Conservation (phyloP, 108 stramenopile genomes). For the Parmales sp. region DNA sequence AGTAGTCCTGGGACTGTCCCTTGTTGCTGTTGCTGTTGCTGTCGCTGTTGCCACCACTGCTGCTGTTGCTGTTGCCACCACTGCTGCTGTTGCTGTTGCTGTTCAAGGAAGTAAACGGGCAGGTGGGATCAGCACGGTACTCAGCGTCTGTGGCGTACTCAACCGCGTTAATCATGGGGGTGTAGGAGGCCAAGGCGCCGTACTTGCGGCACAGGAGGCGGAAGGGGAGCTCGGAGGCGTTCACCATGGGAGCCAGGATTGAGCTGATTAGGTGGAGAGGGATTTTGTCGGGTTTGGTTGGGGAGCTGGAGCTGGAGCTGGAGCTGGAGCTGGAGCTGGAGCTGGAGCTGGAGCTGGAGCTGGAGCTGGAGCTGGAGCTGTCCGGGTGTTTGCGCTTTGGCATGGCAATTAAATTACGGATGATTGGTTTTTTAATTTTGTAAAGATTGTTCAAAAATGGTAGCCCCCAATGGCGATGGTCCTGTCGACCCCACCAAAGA, state of each 20-base stretch:
- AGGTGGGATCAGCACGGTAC: too few relatives aligned
- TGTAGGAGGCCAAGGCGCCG: constrained; percentile 82
- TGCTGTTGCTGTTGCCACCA: constrained; percentile 33
- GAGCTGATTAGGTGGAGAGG: background rate
- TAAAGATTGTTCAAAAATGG: too few relatives aligned
- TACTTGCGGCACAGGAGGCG: constrained; percentile 87
- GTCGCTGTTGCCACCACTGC: background rate
- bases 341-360: too few relatives aligned
- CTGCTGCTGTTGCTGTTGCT: constrained; percentile 29
- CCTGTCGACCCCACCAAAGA: too few relatives aligned
- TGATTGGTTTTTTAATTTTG: too few relatives aligned
- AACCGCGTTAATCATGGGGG: constrained; percentile 89
- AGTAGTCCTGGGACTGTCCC: too few relatives aligned
- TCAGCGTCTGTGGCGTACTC: constrained; percentile 46
- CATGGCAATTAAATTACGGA: too few relatives aligned
- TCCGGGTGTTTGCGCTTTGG: too few relatives aligned
- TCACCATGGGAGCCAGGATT: constrained; percentile 94
- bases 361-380: too few relatives aligned
- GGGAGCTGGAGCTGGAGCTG: too few relatives aligned
- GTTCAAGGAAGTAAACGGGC: constrained; percentile 22
- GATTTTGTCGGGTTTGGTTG: background rate
- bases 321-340: too few relatives aligned
- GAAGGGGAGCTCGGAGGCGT: constrained; percentile 52
- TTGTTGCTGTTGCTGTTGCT: constrained; percentile 13
- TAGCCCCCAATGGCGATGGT: too few relatives aligned